Conservation (phyloP, 1,139 yeast genomes). For the Pichia sp. region DNA sequence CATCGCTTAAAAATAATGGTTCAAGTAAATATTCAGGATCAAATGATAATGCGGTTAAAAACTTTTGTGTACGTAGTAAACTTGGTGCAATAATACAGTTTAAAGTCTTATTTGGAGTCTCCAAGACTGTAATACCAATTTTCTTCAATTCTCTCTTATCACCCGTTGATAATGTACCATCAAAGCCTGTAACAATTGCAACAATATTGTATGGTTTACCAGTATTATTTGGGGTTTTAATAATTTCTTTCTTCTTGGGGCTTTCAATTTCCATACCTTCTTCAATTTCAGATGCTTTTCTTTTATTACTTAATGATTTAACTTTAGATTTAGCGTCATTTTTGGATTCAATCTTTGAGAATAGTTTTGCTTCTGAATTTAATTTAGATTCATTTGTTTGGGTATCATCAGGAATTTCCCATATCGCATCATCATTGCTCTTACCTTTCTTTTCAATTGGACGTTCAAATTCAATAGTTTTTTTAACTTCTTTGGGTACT, state of each 20-base stretch:
- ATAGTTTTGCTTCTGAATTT: background rate
- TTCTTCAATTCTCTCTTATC: constrained; percentile 33
- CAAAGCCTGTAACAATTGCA: constrained; percentile 64
- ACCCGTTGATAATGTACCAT: constrained; percentile 35
- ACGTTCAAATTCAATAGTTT: background rate
- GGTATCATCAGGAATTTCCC: background rate
- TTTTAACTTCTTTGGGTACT: background rate
- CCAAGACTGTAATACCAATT: constrained; percentile 39
- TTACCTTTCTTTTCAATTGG: background rate
- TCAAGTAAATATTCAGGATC: constrained; percentile 35
- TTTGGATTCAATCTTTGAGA: background rate
- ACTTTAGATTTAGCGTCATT: constrained; percentile 3
- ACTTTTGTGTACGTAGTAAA: constrained; percentile 78
- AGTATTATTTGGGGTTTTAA: constrained; percentile 1
- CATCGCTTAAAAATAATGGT: constrained; percentile 41
- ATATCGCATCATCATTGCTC: background rate
- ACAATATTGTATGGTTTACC: constrained; percentile 32
- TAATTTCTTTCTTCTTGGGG: background rate
- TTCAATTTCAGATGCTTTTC: constrained; percentile 1
- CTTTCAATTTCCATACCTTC: constrained; percentile 7
- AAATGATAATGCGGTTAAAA: constrained; percentile 43
- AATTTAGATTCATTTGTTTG: background rate
- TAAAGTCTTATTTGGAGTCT: constrained; percentile 31
- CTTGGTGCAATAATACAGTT: constrained; percentile 64
- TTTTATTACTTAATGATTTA: constrained; percentile 7